phyloP scores from a whole-genome alignment of 495 filamentous ascomycete species.

The Podospora bellae-mahoneyi region DNA sequence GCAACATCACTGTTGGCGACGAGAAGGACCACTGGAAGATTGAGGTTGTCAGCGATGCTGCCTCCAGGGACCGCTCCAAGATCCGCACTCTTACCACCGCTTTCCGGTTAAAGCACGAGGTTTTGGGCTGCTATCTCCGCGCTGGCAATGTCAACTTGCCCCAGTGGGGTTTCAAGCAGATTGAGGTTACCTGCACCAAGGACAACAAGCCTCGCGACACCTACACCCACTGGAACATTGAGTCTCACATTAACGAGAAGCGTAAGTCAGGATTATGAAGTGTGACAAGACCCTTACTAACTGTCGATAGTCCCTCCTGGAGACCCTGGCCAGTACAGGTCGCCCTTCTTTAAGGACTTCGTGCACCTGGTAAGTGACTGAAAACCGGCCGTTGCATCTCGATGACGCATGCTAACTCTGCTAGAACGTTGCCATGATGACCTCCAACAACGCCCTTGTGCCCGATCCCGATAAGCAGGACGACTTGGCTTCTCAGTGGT shows the following conservation, averaged over 20 bases:
- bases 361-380: slow-evolving; percentile 61
- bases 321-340: slow-evolving; percentile 91
- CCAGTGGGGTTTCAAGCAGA: slow-evolving; percentile 99
- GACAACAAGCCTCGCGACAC: slow-evolving; percentile 87
- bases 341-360: slow-evolving; percentile 94
- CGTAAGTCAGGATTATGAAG: slow-evolving; percentile 55
- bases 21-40: slow-evolving; percentile 97
- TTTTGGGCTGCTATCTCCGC: slow-evolving; percentile 87
- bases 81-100: slow-evolving; percentile 90
- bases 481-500: slow-evolving; percentile 92
- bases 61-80: slow-evolving; percentile 78
- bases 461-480: slow-evolving; percentile 99
- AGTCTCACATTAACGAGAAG: slow-evolving; percentile 90
- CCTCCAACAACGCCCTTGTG: slow-evolving; percentile 96
- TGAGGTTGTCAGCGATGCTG: slow-evolving; percentile 85
- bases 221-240: slow-evolving; percentile 99
- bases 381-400: neutral
- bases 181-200: slow-evolving; percentile 93
- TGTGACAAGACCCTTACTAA: slow-evolving; percentile 19
- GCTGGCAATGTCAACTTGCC: slow-evolving; percentile 96
- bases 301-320: slow-evolving; percentile 72
- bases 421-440: slow-evolving; percentile 98
- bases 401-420: slow-evolving; percentile 9
- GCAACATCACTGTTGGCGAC: slow-evolving; percentile 94
- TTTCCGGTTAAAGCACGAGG: slow-evolving; percentile 81